Percentiles rank a stretch among this genome's conserved stretches.
Conservation (phyloP, 163 green algal genomes). For the Chlorella variabilis region DNA sequence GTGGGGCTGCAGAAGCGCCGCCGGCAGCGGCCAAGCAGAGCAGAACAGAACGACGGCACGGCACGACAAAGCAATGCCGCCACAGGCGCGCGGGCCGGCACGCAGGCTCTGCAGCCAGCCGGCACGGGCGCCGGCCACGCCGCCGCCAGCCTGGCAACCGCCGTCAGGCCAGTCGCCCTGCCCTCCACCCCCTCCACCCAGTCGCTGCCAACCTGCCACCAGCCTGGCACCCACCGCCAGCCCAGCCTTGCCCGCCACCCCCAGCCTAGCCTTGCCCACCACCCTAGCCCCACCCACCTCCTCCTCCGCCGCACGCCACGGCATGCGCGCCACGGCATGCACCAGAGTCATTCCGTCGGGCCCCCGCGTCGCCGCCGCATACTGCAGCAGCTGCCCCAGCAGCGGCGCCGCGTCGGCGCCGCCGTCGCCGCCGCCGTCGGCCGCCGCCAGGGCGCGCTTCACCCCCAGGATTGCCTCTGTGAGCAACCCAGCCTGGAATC, state of each 20-base stretch:
- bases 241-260: not conserved
- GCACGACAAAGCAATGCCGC: no score
- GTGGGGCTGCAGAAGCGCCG: no score
- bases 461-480: slow-evolving; percentile 42
- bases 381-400: slow-evolving; percentile 32
- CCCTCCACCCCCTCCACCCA: no score
- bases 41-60: no score
- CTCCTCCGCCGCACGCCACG: slow-evolving; percentile 28
- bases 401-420: slow-evolving; percentile 26
- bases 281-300: slow-evolving; percentile 22
- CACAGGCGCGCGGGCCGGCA: no score
- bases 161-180: no score
- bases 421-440: not conserved
- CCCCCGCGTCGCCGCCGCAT: not conserved
- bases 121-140: no score
- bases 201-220: no score
- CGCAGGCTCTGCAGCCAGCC: no score
- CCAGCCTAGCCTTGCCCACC: not conserved
- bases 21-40: no score
- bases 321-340: slow-evolving; percentile 39
- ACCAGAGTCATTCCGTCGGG: not conserved
- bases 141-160: no score
- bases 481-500: slow-evolving; percentile 38
- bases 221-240: not conserved
- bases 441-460: slow-evolving; percentile 6